A percentile compares a stretch with the other conserved stretches of the same genome.
Evolutionary conservation across 352 stramenopile genomes (phyloP).

Genomic region (Pythium dissotocum): DNA sequence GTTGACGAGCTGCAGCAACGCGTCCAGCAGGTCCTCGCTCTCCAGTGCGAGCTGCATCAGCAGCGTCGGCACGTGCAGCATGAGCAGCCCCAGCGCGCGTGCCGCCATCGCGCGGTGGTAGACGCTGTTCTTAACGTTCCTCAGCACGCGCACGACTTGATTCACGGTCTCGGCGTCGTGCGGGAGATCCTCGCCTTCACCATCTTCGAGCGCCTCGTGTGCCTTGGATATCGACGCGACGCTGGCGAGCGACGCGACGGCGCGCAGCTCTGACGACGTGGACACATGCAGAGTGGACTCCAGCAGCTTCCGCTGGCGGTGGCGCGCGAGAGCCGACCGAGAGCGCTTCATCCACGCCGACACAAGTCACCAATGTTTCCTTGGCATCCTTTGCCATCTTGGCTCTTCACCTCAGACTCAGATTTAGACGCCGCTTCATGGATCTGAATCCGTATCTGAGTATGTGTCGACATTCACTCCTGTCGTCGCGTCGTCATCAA

Average conservation of each 20-base stretch:
- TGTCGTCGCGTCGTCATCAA: not conserved
- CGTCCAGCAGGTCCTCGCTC: constrained; percentile 68
- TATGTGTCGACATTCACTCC: not conserved
- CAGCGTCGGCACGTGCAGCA: constrained; percentile 42
- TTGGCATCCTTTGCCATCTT: not conserved
- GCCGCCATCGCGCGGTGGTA: constrained; percentile 67
- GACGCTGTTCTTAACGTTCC: constrained; percentile 69
- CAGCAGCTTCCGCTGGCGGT: constrained; percentile 56
- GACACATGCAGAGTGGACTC: constrained; percentile 61
- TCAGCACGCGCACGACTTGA: constrained; percentile 40
- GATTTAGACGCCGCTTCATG: constrained; percentile 5
- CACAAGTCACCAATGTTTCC: not conserved
- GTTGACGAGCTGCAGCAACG: constrained; percentile 69
- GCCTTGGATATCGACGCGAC: constrained; percentile 17
- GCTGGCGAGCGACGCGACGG: constrained; percentile 35
- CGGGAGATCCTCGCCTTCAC: not conserved
- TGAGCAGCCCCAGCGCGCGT: constrained; percentile 62
- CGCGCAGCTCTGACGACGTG: constrained; percentile 29
- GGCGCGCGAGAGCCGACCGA: constrained; percentile 52
- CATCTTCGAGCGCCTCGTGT: constrained; percentile 1
- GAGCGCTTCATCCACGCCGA: constrained; percentile 34
- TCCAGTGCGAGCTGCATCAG: constrained; percentile 51
- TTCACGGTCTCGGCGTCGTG: constrained; percentile 29
- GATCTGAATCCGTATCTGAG: constrained; percentile 10
- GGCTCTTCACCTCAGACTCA: constrained; percentile 10